A percentile compares a stretch with the other conserved stretches of the same genome.
These are phyloP conservation scores for Erodium trifolium DNA, from an alignment of 441 rosid genomes.

Conservation along the genomic window DNA sequence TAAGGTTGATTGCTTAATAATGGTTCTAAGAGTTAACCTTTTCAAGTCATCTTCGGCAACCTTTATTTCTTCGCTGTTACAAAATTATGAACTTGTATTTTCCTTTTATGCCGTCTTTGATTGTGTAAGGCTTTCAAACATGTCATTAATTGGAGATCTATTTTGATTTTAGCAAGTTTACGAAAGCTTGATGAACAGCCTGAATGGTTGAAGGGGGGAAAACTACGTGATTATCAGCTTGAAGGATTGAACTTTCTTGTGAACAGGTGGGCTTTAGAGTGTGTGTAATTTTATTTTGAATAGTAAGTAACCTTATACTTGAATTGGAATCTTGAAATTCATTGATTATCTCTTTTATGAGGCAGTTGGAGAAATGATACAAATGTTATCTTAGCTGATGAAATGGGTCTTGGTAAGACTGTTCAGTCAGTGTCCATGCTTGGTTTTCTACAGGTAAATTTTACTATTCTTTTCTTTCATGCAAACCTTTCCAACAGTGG, in stretches of 20 bases:
- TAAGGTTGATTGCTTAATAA: neutral
- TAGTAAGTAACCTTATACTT: conserved; percentile 6
- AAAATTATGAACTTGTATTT: neutral
- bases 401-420: conserved; percentile 99
- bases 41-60: neutral
- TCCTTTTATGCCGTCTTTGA: neutral
- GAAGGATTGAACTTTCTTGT: conserved; percentile 98
- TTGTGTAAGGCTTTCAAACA: neutral
- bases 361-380: conserved; percentile 99
- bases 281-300: conserved; percentile 20
- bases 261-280: conserved; percentile 47
- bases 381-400: conserved; percentile 99
- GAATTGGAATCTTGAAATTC: conserved; percentile 1
- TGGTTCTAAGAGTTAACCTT: neutral
- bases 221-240: conserved; percentile 97
- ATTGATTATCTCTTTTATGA: conserved; percentile 9
- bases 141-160: neutral
- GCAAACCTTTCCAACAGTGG: neutral
- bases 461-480: conserved; percentile 12
- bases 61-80: neutral
- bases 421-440: conserved; percentile 99
- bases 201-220: conserved; percentile 94
- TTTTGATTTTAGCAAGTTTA: conserved; percentile 54
- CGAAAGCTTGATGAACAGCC: conserved; percentile 99
- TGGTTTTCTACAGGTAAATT: conserved; percentile 87